Percentiles rank a stretch among this genome's conserved stretches.
Conservation (phyloP, 2,329 filamentous ascomycete species). For the Aspergillus quadricinctus region DNA sequence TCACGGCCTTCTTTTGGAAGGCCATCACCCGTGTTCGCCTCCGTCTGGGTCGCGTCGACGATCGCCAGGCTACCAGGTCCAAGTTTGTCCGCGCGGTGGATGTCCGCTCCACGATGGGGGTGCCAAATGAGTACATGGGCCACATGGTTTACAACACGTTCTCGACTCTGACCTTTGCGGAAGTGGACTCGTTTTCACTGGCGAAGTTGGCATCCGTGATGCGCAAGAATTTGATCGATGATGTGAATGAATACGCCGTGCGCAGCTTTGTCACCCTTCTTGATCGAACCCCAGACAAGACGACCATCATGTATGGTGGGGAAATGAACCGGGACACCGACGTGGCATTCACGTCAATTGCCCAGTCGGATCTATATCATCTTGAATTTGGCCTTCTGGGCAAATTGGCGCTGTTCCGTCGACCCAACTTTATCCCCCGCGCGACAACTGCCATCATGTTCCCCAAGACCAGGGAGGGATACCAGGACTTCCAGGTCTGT, state of each 20-base stretch:
- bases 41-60: not conserved
- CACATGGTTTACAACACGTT: slow-evolving; percentile 17
- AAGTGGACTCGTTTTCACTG: slow-evolving; percentile 1
- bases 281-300: slow-evolving; percentile 9
- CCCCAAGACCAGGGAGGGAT: slow-evolving; percentile 1
- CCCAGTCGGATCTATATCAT: slow-evolving; percentile 5
- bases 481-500: slow-evolving; percentile 12
- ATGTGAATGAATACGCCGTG: slow-evolving; percentile 5
- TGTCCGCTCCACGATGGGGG: slow-evolving; percentile 12
- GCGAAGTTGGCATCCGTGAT: slow-evolving; percentile 1
- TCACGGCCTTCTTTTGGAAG: slow-evolving; percentile 19
- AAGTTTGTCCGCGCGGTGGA: slow-evolving; percentile 18
- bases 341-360: slow-evolving; percentile 11
- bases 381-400: slow-evolving; percentile 11
- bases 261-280: slow-evolving; percentile 17
- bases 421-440: slow-evolving; percentile 8
- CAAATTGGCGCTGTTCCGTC: slow-evolving; percentile 2
- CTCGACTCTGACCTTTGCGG: not conserved
- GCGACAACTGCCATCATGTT: slow-evolving; percentile 13
- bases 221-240: not conserved
- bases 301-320: slow-evolving; percentile 13
- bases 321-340: slow-evolving; percentile 11
- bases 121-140: slow-evolving; percentile 15
- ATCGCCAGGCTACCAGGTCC: not conserved
- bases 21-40: slow-evolving; percentile 8